Evolutionary conservation across 257 asterid genomes (phyloP), one percentile per base, ranked within the genome.

Genomic region (Solanum paucissectum): DNA sequence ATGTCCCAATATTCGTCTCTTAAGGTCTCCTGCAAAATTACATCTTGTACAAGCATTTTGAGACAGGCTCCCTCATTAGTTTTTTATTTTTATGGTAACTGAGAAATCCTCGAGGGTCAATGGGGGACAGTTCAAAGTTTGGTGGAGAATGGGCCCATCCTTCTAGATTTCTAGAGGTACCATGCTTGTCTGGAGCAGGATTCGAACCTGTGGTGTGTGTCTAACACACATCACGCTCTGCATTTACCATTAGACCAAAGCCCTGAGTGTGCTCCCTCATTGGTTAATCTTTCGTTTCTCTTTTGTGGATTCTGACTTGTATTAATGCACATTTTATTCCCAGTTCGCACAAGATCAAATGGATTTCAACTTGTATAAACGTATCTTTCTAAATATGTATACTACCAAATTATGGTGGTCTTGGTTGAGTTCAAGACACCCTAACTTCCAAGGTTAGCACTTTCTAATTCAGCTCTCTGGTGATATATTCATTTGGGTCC

Each of bases 141-240:
- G 7, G 4, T n/a, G 58, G 58, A 75, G 0, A 76, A 38, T 23
- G 34, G 58, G 2, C 0, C 23, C 4, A 0, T 0, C 21, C 20
- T 2, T 38, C 21, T 76, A 13, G 34, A 27, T n/a, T 38, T 76
- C 58, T 76, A 7, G 62, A 55, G 62, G 2, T 52, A 27, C 58
- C 34, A 76, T 42, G 32, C 34, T 76, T 76, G 7, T 38, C 58
- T 76, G 23, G 83, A n/a, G 2, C 23, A 76, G 34, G 49, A 13
- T 38, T 76, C 0, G 4, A 23, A 23, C 55, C 33, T 5, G 55
- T 37, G 55, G 27, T 0, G 20, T 75, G 32, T 1, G 55, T 1
- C 21, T 9, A 74, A 3, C 49, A 20, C 55, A 11, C 55, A 11
- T 75, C 20, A 37, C 32, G 0, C 2, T 3, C 32, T 75, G 32